Evolutionary conservation across 1,284 basidiomycete species (phyloP).

Genomic region (Cryptococcus amylolentus): DNA sequence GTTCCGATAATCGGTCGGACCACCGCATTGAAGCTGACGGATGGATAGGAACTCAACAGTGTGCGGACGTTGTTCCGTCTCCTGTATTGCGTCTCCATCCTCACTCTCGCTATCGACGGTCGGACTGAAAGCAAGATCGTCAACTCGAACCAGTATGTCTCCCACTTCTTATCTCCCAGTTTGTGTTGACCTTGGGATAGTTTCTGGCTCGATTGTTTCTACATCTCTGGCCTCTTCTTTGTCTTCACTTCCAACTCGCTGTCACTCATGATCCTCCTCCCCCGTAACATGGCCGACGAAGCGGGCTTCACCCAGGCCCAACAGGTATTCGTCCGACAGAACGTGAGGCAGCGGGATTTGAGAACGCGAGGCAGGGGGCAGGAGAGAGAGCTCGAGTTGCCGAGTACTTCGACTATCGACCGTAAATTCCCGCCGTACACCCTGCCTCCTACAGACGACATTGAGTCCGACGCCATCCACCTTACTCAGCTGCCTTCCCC

Average conservation of each 20-base stretch:
- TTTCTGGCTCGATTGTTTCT: constrained; percentile 35
- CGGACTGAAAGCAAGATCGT: constrained; percentile 20
- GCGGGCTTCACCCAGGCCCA: constrained; percentile 5
- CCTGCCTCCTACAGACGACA: no score
- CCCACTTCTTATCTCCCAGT: not conserved
- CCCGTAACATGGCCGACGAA: constrained; percentile 23
- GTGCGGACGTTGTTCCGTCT: constrained; percentile 29
- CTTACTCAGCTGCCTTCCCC: not conserved
- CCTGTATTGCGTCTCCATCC: constrained; percentile 23
- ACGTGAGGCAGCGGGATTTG: not conserved
- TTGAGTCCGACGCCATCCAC: no score
- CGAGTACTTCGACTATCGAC: constrained; percentile 2
- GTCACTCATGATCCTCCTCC: constrained; percentile 38
- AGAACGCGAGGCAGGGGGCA: not conserved
- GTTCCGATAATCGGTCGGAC: not conserved
- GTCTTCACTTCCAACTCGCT: constrained; percentile 30
- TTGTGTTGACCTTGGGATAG: not conserved
- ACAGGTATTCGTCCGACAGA: constrained; percentile 17
- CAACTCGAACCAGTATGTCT: constrained; percentile 23
- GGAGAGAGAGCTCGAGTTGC: not conserved
- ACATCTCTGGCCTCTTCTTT: constrained; percentile 20
- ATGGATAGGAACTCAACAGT: constrained; percentile 19
- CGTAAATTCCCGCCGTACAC: constrained; percentile 2
- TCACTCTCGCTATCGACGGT: constrained; percentile 28
- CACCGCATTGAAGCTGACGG: not conserved